Conservation (phyloP, 805 yeast species). For the Ogataea pini region DNA sequence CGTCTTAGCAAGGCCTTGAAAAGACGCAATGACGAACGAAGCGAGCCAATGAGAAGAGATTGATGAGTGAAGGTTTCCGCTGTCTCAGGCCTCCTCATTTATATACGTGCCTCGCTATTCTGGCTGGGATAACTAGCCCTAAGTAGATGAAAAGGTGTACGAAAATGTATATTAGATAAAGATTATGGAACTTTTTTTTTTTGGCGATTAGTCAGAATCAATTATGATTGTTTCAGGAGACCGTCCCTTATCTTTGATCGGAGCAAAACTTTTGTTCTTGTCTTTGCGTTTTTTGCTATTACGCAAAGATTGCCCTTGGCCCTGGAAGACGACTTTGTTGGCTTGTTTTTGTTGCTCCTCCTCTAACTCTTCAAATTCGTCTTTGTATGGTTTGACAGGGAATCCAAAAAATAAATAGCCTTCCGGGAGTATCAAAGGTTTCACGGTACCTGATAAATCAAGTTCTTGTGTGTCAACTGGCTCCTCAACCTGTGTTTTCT, state of each 20-base stretch:
- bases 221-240: constrained; percentile 83
- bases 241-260: constrained; percentile 62
- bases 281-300: constrained; percentile 60
- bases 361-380: constrained; percentile 37
- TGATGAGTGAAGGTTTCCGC: no score
- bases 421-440: constrained; percentile 70
- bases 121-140: no score
- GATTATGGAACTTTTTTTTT: no score
- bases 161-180: background rate
- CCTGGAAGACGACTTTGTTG: constrained; percentile 43
- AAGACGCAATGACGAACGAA: no score
- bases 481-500: constrained; percentile 18
- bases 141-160: background rate
- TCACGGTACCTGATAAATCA: constrained; percentile 64
- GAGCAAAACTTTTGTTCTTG: constrained; percentile 45
- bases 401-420: constrained; percentile 94
- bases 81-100: no score
- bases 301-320: constrained; percentile 77
- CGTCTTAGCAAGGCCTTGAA: constrained; percentile 7
- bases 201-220: constrained; percentile 52
- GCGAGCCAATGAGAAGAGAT: no score
- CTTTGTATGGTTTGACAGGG: constrained; percentile 60
- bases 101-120: no score
- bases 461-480: constrained; percentile 24
- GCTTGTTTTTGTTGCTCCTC: constrained; percentile 20